Evolutionary conservation across 169 alveolate species (phyloP).

Genomic region (Eimeria zaria): DNA sequence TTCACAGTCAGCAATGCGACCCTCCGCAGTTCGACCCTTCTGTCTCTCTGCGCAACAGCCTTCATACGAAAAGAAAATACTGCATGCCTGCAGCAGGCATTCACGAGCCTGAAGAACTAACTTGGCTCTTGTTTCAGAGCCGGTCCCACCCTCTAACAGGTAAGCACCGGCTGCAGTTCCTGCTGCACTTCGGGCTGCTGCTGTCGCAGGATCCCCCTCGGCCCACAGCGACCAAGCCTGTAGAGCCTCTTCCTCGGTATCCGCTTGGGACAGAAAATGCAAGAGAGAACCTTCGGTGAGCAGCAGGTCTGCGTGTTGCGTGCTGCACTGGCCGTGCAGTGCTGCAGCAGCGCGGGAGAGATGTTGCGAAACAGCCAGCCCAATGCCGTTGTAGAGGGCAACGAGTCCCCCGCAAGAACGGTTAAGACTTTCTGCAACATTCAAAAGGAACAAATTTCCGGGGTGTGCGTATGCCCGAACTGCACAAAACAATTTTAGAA

Average conservation of each 20-base stretch:
- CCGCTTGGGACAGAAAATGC: constrained; percentile 40
- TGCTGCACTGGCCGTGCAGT: constrained; percentile 42
- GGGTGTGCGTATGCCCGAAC: constrained; percentile 37
- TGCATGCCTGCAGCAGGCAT: constrained; percentile 56
- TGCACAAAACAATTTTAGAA: neutral
- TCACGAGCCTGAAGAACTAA: constrained; percentile 44
- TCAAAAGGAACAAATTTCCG: constrained; percentile 13
- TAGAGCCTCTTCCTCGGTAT: constrained; percentile 32
- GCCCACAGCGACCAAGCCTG: constrained; percentile 49
- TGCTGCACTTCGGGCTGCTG: neutral
- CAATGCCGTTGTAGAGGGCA: constrained; percentile 39
- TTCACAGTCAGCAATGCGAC: constrained; percentile 39
- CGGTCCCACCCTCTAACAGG: neutral
- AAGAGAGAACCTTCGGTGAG: constrained; percentile 43
- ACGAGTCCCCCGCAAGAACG: constrained; percentile 23
- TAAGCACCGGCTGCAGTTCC: neutral
- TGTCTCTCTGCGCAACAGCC: constrained; percentile 39
- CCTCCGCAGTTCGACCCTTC: constrained; percentile 31
- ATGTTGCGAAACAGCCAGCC: constrained; percentile 36
- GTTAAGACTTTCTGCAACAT: constrained; percentile 8
- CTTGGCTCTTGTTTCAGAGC: constrained; percentile 29
- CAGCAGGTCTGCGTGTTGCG: constrained; percentile 43
- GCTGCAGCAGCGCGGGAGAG: constrained; percentile 57
- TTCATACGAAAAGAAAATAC: constrained; percentile 52
- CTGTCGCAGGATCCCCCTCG: constrained; percentile 5